phyloP scores from a whole-genome alignment of 768 basidiomycete genomes.

The Tricholoma terreum region DNA sequence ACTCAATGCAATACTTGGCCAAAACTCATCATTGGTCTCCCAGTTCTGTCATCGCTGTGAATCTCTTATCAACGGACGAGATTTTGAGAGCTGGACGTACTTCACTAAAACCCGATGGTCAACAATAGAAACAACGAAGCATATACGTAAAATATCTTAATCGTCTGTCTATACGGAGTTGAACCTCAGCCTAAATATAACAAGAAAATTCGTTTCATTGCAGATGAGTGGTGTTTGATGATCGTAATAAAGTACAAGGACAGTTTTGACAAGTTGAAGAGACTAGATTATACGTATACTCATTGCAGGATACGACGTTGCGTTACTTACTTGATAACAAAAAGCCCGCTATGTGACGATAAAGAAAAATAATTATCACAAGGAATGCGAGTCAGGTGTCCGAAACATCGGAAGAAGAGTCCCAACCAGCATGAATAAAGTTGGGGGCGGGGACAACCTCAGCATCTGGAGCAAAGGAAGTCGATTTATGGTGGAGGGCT shows the following conservation, averaged over 20 bases:
- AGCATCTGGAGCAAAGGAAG: conserved; percentile 35
- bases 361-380: conserved; percentile 2
- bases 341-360: neutral
- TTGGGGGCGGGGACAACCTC: conserved; percentile 43
- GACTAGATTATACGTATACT: neutral
- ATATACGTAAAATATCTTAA: conserved; percentile 1
- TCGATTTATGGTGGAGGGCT: conserved; percentile 28
- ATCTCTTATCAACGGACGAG: conserved; percentile 93
- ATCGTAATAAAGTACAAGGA: neutral
- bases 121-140: conserved; percentile 31
- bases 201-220: conserved; percentile 2
- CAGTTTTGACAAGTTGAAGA: neutral
- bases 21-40: conserved; percentile 17
- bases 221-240: neutral
- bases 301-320: neutral
- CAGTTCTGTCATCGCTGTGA: conserved; percentile 92
- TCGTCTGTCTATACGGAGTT: neutral
- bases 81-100: conserved; percentile 88
- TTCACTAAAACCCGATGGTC: conserved; percentile 79
- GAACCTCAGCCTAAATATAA: neutral
- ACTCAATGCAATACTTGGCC: neutral
- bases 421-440: conserved; percentile 58
- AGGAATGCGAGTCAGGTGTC: conserved; percentile 15
- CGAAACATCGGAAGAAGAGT: conserved; percentile 43
- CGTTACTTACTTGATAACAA: conserved; percentile 4